Evolutionary conservation across 331 rosid species (phyloP).

Genomic region (Telfairia occidentalis): DNA sequence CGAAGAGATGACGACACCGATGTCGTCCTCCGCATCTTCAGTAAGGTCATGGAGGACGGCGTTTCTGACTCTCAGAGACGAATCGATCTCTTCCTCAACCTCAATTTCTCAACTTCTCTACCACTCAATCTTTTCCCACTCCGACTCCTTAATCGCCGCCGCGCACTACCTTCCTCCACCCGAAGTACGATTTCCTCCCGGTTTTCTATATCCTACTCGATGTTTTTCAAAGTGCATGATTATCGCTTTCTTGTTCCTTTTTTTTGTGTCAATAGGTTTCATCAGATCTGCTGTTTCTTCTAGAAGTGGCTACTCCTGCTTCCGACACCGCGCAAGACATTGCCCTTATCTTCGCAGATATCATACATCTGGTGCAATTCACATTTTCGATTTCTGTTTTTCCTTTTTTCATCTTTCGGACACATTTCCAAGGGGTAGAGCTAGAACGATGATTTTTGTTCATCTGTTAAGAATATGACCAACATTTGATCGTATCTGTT

Average conservation of each 20-base stretch:
- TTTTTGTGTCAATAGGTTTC: conserved; percentile 33
- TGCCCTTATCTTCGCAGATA: conserved; percentile 27
- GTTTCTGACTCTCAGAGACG: conserved; percentile 72
- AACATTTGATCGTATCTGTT: background rate
- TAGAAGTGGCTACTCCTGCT: conserved; percentile 35
- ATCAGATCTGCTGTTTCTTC: conserved; percentile 59
- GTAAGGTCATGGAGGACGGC: conserved; percentile 70
- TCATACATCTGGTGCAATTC: conserved; percentile 44
- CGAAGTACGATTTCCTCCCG: conserved; percentile 29
- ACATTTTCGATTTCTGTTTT: background rate
- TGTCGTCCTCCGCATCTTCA: conserved; percentile 24
- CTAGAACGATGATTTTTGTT: background rate
- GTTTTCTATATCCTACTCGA: background rate
- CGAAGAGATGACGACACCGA: conserved; percentile 19
- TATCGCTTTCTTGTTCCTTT: background rate
- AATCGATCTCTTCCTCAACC: conserved; percentile 47
- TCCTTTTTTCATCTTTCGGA: background rate
- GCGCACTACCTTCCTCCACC: conserved; percentile 57
- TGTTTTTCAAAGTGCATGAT: background rate
- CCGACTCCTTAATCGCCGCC: conserved; percentile 39
- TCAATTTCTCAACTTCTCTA: conserved; percentile 41
- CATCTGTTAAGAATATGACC: background rate
- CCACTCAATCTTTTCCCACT: conserved; percentile 47
- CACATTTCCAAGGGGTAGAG: background rate
- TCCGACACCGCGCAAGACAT: conserved; percentile 19